Base-by-base conservation (phyloP, 192 early-diverging fungal genomes). In the Backusella circina region DNA sequence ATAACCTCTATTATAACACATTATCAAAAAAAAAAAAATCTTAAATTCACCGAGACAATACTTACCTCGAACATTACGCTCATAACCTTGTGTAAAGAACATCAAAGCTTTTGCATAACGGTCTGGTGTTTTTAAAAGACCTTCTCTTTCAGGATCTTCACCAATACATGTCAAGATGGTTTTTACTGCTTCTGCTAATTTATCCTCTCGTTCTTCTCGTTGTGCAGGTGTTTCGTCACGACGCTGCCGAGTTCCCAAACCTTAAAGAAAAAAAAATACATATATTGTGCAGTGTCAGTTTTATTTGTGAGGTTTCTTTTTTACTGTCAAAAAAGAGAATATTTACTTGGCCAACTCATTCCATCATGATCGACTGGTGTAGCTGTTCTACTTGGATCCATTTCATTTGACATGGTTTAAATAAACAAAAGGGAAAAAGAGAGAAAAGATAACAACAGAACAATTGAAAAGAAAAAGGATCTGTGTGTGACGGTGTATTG, bases 41-140 rank as follows among this genome's bases (percentile, higher is more conserved):
- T 3, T 23, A 21, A 10, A 50, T 18, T 50, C n/a, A 26, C 18
- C 21, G 8, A 28, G 26, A 1, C 8, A 5, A 3, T 33, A 41
- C 31, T 73, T 84, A 91, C 88, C 85, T 76, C 88, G 88, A 72
- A 99, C 87, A 32, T 90, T 91, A 79, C 92, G 90, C 80, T 99
- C 97, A 83, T 99, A 99, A n/a, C 98, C 98, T 82, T 98, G 94
- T 15, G 98, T 97, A 78, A 99, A 94, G 77, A 98, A 99, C 92
- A 97, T 93, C 26, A 99, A 82, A 9, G 98, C 97, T 83, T 97
- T 96, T 41, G 98, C 98, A 82, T 97, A 99, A 8, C 97, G 91
- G 79, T 95, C 90, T 28, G 98, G 98, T 0, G 97, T 99, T 85
- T 96, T 98, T 57, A 93, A 81, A 37, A 99, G 84, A 3, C 98